Base-by-base conservation (phyloP, 2,329 filamentous ascomycete species). In the Fusarium compactum region DNA sequence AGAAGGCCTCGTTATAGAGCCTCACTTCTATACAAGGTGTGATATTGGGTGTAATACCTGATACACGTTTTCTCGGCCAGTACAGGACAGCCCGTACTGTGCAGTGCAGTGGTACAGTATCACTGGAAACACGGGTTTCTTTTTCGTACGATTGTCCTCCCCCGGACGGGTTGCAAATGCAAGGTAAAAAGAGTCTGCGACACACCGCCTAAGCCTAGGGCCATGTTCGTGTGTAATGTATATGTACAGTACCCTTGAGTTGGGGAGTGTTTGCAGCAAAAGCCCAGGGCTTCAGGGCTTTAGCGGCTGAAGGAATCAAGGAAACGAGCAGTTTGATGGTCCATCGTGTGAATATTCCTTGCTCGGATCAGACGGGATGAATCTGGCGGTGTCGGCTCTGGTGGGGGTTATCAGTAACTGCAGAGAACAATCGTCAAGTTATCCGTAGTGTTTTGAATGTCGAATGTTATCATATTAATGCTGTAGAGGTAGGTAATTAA, bases 221-320 rank as follows among this genome's bases (percentile, higher is more conserved):
- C 48, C 64, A 64, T 72, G 58, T 59, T 70, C 47, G 40, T 72
- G 55, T 68, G 67, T 65, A 73, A 46, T 55, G 27, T 45, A 30
- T n/a, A 30, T 53, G 29, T 30, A 22, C 34, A 16, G 24, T 24
- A 55, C 27, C 40, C 40, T 46, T 55, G 52, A 32, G 16, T 48
- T 62, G 72, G 70, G 70, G 72, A 74, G 72, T 74, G 68, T 62
- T 74, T 74, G 65, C 70, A 73, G 56, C 72, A 67, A 64, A 45
- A 64, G 63, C 38, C 48, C 30, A 38, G 55, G 48, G 55, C 63
- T 66, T 45, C 38, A 38, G 55, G 48, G 55, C 63, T 66, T 45
- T 71, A 71, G 68, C 56, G 68, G 64, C 69, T 69, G 61, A 69
- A 52, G 54, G 68, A 69, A 69, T 54, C 65, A 69, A 61, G 59